Evolutionary conservation across 2,329 filamentous ascomycete species (phyloP).

Genomic region (Scedosporium apiospermum): DNA sequence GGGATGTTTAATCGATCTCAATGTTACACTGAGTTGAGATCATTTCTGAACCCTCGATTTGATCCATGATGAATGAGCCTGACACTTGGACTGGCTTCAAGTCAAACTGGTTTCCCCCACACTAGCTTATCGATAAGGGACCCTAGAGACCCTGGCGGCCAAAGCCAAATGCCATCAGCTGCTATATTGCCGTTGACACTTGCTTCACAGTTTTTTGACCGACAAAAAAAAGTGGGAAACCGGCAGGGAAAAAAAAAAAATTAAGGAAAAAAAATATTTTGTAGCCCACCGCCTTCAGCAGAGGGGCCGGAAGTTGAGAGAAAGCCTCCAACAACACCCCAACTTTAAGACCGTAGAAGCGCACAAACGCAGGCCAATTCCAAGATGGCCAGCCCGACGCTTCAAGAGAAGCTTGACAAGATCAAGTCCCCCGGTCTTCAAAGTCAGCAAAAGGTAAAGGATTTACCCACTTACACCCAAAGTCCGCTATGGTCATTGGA

Average conservation of each 20-base stretch:
- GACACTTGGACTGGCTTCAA: not conserved
- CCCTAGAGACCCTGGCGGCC: not conserved
- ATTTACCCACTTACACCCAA: not conserved
- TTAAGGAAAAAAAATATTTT: not conserved
- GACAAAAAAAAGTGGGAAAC: not conserved
- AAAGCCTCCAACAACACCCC: not conserved
- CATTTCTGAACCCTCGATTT: not conserved
- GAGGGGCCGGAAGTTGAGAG: not conserved
- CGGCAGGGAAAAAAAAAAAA: not conserved
- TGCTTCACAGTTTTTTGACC: not conserved
- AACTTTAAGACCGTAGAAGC: not conserved
- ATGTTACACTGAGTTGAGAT: too few relatives aligned
- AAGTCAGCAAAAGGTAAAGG: constrained; percentile 65
- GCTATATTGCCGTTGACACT: not conserved
- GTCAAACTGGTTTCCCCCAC: not conserved
- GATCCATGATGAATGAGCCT: not conserved
- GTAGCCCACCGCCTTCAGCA: not conserved
- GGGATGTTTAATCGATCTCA: too few relatives aligned
- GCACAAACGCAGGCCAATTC: not conserved
- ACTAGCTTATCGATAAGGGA: not conserved
- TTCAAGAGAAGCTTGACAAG: constrained; percentile 92
- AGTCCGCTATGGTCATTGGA: not conserved
- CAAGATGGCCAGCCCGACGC: constrained; percentile 39
- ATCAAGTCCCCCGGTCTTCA: constrained; percentile 95
- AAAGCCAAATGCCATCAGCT: not conserved